A percentile compares a stretch with the other conserved stretches of the same genome.
phyloP scores from a whole-genome alignment of 352 stramenopile species.

The Ophiocytium majus region DNA sequence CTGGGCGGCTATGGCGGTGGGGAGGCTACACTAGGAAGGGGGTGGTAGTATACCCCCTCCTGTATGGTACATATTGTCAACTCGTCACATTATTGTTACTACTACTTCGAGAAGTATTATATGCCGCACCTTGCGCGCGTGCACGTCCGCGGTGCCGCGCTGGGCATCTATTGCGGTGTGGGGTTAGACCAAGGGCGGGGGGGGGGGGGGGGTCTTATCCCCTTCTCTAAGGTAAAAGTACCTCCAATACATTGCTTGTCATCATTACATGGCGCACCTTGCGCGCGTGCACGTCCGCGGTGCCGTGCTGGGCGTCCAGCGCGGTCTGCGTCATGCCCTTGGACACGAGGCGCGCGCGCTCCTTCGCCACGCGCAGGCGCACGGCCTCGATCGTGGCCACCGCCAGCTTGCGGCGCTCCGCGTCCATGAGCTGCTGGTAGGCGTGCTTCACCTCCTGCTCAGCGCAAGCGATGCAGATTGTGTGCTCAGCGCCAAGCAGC shows the following conservation, averaged over 20 bases:
- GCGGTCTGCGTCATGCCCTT: background rate
- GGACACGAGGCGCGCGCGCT: constrained; percentile 18
- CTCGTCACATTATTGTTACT: too few relatives aligned
- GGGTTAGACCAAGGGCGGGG: too few relatives aligned
- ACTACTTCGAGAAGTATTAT: constrained; percentile 13
- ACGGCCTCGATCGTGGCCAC: constrained; percentile 64
- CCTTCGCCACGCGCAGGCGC: constrained; percentile 32
- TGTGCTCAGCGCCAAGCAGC: too few relatives aligned
- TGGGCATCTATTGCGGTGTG: background rate
- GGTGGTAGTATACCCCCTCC: too few relatives aligned
- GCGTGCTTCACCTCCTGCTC: constrained; percentile 50
- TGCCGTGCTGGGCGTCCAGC: background rate
- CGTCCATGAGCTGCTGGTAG: constrained; percentile 62
- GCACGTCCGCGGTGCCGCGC: background rate
- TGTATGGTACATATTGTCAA: too few relatives aligned
- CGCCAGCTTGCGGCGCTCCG: constrained; percentile 61
- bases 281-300: background rate
- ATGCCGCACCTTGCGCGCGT: background rate
- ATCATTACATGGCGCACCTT: constrained; percentile 4
- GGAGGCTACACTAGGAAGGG: too few relatives aligned
- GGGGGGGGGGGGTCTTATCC: too few relatives aligned
- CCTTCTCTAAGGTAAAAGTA: too few relatives aligned
- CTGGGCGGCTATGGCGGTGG: too few relatives aligned
- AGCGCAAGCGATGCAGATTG: too few relatives aligned
- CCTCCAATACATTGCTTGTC: too few relatives aligned